Evolutionary conservation across 2,329 filamentous ascomycete genomes (phyloP).

Genomic region (Fusarium robinianum): DNA sequence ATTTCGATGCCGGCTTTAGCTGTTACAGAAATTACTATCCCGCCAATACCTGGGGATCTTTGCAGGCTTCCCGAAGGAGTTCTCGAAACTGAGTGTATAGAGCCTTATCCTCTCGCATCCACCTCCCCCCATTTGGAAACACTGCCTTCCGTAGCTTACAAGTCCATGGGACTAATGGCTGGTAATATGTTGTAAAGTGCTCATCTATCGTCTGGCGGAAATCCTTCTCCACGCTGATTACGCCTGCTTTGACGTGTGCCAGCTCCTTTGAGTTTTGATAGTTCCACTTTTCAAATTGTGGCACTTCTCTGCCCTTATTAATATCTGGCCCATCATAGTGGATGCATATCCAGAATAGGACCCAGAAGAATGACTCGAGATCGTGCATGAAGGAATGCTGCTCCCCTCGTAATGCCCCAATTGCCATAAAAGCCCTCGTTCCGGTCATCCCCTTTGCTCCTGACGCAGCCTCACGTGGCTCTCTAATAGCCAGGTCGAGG

Average conservation of each 20-base stretch:
- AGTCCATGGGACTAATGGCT: too few species aligned
- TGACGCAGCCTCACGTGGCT: conserved; percentile 38
- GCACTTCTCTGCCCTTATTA: not conserved
- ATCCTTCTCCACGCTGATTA: too few species aligned
- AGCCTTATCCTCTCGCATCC: too few species aligned
- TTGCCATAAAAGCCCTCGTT: conserved; percentile 48
- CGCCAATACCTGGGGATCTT: too few species aligned
- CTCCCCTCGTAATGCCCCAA: conserved; percentile 3
- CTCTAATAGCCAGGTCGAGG: conserved; percentile 46
- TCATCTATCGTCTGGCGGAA: too few species aligned
- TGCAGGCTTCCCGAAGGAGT: too few species aligned
- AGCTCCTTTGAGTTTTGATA: not conserved
- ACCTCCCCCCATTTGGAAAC: too few species aligned
- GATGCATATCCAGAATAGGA: conserved; percentile 9
- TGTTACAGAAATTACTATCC: too few species aligned
- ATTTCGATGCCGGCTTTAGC: too few species aligned
- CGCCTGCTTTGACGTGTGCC: not conserved
- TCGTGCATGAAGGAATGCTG: conserved; percentile 11
- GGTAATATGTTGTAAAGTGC: too few species aligned
- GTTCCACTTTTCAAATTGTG: conserved; percentile 2
- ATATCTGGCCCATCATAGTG: not conserved
- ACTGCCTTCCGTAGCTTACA: too few species aligned
- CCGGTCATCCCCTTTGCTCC: conserved; percentile 49
- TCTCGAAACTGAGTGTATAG: too few species aligned
- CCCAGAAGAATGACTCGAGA: conserved; percentile 13